phyloP scores from a whole-genome alignment of 2,329 filamentous ascomycete species.

The Aspergillus fijiensis region DNA sequence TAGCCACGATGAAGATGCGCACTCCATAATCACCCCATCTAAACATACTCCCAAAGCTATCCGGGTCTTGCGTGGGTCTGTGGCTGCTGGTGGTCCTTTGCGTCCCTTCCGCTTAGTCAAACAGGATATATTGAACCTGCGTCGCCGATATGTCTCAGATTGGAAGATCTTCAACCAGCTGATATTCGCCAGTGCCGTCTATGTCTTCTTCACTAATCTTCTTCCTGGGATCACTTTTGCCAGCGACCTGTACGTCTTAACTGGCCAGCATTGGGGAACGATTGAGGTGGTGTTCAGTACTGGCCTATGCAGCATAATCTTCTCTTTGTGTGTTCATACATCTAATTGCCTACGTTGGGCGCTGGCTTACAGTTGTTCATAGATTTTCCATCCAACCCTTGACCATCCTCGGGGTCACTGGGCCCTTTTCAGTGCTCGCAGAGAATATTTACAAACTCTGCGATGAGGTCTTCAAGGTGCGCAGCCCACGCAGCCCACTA shows the following conservation, averaged over 20 bases:
- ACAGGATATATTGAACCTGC: slow-evolving; percentile 51
- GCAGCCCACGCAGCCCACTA: slow-evolving; percentile 24
- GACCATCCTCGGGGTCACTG: slow-evolving; percentile 65
- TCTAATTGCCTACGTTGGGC: neutral
- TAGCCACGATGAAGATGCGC: slow-evolving; percentile 27
- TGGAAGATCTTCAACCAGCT: slow-evolving; percentile 64
- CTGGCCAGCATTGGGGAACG: slow-evolving; percentile 63
- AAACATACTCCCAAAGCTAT: slow-evolving; percentile 38
- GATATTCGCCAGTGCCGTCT: slow-evolving; percentile 62
- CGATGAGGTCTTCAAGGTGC: slow-evolving; percentile 53
- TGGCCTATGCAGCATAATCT: slow-evolving; percentile 62
- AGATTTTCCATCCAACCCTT: slow-evolving; percentile 62
- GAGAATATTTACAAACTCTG: slow-evolving; percentile 65
- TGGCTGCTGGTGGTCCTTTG: slow-evolving; percentile 45
- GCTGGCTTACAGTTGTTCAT: neutral
- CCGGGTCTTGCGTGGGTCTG: slow-evolving; percentile 29
- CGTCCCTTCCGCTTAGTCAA: slow-evolving; percentile 55
- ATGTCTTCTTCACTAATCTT: slow-evolving; percentile 67
- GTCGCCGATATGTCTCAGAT: slow-evolving; percentile 52
- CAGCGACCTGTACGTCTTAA: slow-evolving; percentile 62
- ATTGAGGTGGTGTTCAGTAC: slow-evolving; percentile 68
- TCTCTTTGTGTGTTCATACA: slow-evolving; percentile 50
- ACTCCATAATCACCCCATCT: slow-evolving; percentile 39
- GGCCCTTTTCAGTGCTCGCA: slow-evolving; percentile 65
- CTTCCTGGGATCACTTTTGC: slow-evolving; percentile 67